Percentiles rank a stretch among this genome's conserved stretches.
Conservation (phyloP, 306 rosid species). For the Prunus mume region DNA sequence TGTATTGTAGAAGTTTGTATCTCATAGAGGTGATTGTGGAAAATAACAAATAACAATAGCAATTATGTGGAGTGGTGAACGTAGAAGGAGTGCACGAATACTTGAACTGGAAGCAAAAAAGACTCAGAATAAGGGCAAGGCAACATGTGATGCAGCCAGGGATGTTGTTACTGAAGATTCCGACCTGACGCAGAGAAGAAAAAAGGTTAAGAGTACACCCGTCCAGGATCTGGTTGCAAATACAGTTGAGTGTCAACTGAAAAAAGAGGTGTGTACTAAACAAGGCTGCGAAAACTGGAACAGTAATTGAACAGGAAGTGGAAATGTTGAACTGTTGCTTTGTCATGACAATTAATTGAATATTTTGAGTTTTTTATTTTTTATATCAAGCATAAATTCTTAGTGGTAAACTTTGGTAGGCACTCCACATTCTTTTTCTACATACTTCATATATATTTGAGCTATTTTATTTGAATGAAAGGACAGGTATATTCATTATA, state of each 20-base stretch:
- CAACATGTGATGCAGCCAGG: neutral
- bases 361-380: neutral
- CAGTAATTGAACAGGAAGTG: neutral
- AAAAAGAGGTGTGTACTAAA: neutral
- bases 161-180: neutral
- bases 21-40: neutral
- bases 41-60: neutral
- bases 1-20: neutral
- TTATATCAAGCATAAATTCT: neutral
- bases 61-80: neutral
- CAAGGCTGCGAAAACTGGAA: neutral
- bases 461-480: neutral
- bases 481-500: neutral
- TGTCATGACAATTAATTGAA: neutral
- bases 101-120: neutral
- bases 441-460: neutral
- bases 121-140: conserved; percentile 10
- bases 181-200: neutral
- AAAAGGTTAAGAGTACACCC: conserved; percentile 14
- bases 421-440: neutral
- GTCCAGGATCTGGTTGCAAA: conserved; percentile 2
- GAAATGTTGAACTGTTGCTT: neutral
- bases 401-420: neutral
- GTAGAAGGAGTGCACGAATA: conserved; percentile 13
- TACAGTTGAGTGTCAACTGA: neutral